Evolutionary conservation across 345 rosid species (phyloP).

Genomic region (Boechera divaricarpa): DNA sequence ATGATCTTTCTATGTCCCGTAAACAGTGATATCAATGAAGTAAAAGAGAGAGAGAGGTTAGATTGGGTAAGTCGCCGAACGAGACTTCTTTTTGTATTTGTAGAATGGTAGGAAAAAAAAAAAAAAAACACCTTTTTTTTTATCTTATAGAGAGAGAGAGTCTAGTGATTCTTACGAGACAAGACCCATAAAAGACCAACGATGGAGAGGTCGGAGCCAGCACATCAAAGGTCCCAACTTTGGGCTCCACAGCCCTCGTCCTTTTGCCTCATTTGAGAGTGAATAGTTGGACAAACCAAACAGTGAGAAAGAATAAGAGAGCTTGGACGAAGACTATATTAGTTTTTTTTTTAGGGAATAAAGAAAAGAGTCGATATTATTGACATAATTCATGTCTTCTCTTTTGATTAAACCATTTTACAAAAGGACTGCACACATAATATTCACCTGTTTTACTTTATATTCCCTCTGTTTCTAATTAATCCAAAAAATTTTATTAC

Average conservation of each 20-base stretch:
- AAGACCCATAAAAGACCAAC: conserved; percentile 75
- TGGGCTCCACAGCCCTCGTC: conserved; percentile 72
- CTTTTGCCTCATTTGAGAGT: conserved; percentile 26
- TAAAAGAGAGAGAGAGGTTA: no score
- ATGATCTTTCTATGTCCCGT: no score
- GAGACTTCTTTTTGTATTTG: background rate
- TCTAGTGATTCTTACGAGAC: conserved; percentile 47
- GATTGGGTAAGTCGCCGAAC: conserved; percentile 35
- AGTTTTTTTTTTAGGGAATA: no score
- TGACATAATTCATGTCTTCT: background rate
- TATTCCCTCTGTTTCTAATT: no score
- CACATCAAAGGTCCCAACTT: conserved; percentile 70
- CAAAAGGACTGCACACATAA: no score
- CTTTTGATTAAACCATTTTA: background rate
- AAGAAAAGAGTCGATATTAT: background rate
- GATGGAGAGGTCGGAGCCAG: conserved; percentile 75
- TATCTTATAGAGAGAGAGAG: no score
- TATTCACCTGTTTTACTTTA: background rate
- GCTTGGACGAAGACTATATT: no score
- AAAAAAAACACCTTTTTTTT: no score
- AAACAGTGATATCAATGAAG: no score
- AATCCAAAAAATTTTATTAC: no score
- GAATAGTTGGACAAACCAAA: background rate
- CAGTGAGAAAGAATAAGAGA: conserved; percentile 3
- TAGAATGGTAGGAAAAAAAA: no score